Conservation (phyloP, 2,329 filamentous ascomycete species). For the Cladosporium austrohemisphaericum region DNA sequence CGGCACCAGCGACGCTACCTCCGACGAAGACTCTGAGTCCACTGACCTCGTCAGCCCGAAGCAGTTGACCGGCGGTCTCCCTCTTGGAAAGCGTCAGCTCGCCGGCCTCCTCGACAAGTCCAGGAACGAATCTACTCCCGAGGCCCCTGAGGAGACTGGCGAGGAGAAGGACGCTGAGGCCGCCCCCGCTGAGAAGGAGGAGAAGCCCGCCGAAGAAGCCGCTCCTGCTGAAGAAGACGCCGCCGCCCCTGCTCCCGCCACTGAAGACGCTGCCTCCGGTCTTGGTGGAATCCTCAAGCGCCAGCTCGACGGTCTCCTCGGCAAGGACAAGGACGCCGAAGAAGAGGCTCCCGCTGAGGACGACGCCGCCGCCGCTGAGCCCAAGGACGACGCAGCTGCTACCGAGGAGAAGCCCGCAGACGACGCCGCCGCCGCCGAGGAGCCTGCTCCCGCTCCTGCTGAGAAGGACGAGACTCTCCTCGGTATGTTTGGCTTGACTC, state of each 20-base stretch:
- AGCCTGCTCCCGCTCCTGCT: not conserved
- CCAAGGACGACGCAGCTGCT: not conserved
- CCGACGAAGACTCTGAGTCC: not conserved
- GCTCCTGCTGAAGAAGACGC: not conserved
- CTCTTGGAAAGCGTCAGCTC: not conserved
- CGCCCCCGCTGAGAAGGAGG: not conserved
- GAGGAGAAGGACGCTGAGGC: not conserved
- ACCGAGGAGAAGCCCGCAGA: not conserved
- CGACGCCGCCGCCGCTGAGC: not conserved
- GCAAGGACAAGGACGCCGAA: not conserved
- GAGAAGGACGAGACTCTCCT: not conserved
- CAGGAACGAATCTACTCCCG: not conserved
- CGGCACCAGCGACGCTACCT: not conserved
- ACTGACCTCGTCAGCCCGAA: not conserved
- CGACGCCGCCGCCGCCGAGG: not conserved
- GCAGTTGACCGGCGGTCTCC: not conserved
- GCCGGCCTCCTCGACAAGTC: not conserved
- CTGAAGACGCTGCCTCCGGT: not conserved
- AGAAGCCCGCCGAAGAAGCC: not conserved
- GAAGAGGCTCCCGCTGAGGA: not conserved
- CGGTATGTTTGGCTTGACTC: too few relatives aligned
- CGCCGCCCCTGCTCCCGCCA: not conserved
- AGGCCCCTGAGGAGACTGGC: not conserved
- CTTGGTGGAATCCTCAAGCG: slow-evolving; percentile 1
- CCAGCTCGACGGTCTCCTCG: not conserved